Conservation (phyloP, 2,329 filamentous ascomycete species). For the Cladosporium sphaerospermum region DNA sequence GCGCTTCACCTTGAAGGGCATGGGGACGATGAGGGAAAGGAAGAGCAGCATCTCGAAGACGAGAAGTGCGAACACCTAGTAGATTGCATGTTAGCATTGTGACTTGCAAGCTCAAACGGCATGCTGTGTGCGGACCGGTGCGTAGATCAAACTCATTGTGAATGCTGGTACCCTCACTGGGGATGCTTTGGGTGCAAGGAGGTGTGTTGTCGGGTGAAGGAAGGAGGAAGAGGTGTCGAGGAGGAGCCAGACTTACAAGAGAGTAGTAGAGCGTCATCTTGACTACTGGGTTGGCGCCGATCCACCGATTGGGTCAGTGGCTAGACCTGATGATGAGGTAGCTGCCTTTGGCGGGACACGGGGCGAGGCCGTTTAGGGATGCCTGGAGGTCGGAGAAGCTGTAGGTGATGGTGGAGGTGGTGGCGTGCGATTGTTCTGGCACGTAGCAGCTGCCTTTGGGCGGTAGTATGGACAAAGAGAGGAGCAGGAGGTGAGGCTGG, state of each 20-base stretch:
- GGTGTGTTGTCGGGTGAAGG: not conserved
- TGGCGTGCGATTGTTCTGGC: no score
- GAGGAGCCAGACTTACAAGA: constrained; percentile 45
- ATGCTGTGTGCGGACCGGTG: constrained; percentile 25
- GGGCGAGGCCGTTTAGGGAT: not conserved
- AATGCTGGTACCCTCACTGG: not conserved
- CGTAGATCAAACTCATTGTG: constrained; percentile 33
- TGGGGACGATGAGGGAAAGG: constrained; percentile 72
- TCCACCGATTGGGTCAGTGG: constrained; percentile 10
- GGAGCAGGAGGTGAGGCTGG: not conserved
- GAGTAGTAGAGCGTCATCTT: constrained; percentile 66
- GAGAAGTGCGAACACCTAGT: constrained; percentile 73
- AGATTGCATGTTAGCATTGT: constrained; percentile 13
- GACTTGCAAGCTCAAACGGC: not conserved
- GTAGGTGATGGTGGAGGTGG: not conserved
- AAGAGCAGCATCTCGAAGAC: constrained; percentile 79
- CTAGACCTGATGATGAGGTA: not conserved
- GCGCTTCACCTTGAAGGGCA: constrained; percentile 80
- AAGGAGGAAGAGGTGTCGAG: constrained; percentile 5
- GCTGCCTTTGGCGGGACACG: not conserved
- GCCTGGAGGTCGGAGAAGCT: not conserved
- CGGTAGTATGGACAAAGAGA: no score
- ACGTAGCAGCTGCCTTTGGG: no score
- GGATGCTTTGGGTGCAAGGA: constrained; percentile 2
- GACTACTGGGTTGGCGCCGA: constrained; percentile 16